Percentiles rank a stretch among this genome's conserved stretches.
Conservation (phyloP, 169 alveolate species). For the Eimeria falciformis region DNA sequence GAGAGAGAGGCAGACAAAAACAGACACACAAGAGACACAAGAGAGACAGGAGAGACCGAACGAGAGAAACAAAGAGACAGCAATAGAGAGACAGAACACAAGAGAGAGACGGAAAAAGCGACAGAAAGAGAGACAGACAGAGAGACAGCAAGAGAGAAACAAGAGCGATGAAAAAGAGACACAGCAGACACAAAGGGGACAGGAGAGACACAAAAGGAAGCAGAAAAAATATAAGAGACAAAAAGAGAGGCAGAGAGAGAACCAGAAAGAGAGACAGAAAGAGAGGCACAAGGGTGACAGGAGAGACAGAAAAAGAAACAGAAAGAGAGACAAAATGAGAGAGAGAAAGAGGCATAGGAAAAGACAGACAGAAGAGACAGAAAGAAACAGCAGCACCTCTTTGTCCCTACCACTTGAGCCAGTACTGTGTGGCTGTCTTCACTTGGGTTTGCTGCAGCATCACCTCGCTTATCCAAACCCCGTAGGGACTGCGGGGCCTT, state of each 20-base stretch:
- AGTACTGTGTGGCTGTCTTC: conserved; percentile 78
- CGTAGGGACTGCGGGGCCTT: conserved; percentile 71
- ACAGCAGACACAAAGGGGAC: neutral
- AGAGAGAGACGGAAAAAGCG: no score
- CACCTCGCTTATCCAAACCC: conserved; percentile 83
- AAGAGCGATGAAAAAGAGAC: no score
- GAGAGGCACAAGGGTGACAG: neutral
- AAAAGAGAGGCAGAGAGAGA: neutral
- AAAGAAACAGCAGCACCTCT: neutral
- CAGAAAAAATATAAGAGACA: neutral
- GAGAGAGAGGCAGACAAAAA: no score
- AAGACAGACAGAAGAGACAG: neutral
- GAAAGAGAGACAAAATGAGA: neutral
- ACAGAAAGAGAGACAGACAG: no score
- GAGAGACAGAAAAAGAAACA: neutral
- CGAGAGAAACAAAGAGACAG: no score
- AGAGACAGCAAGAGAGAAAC: no score
- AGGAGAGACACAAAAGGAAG: neutral
- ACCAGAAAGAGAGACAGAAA: neutral
- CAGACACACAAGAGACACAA: no score
- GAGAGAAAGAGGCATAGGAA: neutral
- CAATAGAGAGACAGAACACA: no score
- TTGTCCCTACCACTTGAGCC: conserved; percentile 76
- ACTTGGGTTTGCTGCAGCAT: conserved; percentile 86
- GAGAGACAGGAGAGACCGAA: no score